These are phyloP conservation scores for Dentipellis sp. DNA, from an alignment of 768 basidiomycete genomes.

Conservation along the genomic window DNA sequence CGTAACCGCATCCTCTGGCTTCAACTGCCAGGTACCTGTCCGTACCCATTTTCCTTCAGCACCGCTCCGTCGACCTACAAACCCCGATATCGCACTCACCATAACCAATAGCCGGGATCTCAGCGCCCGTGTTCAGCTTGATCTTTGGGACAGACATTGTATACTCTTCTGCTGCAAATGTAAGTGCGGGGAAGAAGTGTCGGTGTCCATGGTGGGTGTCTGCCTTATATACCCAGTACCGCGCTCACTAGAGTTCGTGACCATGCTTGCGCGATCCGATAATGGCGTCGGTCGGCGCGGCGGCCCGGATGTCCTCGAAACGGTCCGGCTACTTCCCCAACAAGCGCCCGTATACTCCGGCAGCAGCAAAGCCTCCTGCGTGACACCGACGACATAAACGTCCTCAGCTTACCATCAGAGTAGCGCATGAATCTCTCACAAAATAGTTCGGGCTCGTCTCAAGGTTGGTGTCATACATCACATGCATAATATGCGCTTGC, in stretches of 20 bases:
- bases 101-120: slow-evolving; percentile 3
- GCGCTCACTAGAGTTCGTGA: not conserved
- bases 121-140: slow-evolving; percentile 2
- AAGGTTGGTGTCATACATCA: slow-evolving; percentile 5
- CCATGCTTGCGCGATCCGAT: not conserved
- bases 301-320: not conserved
- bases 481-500: slow-evolving; percentile 3
- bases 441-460: not conserved
- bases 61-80: not conserved
- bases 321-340: not conserved
- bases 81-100: not conserved
- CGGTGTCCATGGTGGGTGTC: not conserved
- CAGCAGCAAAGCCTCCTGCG: too few species aligned
- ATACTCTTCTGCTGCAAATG: too few species aligned
- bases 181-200: too few species aligned
- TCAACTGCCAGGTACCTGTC: slow-evolving; percentile 78
- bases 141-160: not conserved
- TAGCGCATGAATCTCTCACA: not conserved
- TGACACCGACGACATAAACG: too few species aligned
- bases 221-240: not conserved
- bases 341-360: not conserved
- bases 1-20: slow-evolving; percentile 55
- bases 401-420: not conserved
- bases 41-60: not conserved
- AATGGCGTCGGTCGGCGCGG: not conserved